Base-by-base conservation (phyloP, 2,329 filamentous ascomycete species). In the Aspergillus fijiensis region DNA sequence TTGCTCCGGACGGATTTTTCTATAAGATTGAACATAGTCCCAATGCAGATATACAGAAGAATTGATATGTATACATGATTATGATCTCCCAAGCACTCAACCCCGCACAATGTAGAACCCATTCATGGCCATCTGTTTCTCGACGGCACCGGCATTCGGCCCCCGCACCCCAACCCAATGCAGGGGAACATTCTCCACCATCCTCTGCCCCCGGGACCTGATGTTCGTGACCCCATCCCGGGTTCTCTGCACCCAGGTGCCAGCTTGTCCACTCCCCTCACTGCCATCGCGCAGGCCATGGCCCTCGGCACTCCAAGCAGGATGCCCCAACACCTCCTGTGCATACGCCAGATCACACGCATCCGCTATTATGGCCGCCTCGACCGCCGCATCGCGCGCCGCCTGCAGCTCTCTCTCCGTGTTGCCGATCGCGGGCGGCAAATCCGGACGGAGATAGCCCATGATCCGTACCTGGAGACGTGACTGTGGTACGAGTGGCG, bases 101-200 rank as follows among this genome's bases (percentile, higher is more conserved):
- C 49, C 52, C 16, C 72, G 60, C 19, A 71, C 67, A 48, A 79
- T 72, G 64, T 72, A 79, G 63, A 76, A 79, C 1, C 77, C 77
- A 63, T 73, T 74, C 6, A 70, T 64, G 6, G 64, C 64, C 11
- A 75, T 49, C 33, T 71, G 63, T 50, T 76, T 77, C 64, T 89
- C 85, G 63, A 79, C 79, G 68, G 80, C 69, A 29, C 76, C 67
- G 42, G 74, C 71, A 19, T 66, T 64, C 5, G 64, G 61, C 12
- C 81, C 84, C 55, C 87, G 79, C 49, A 90, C 79, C 0, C 87
- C 87, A 3, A 82, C 77, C 66, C 77, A 77, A 69, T 89, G 85
- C 50, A 87, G 66, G 2, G 87, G 87, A 3, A 89, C 76, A 57
- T 79, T 78, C 61, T 88, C 86, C 6, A 88, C 77, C 45, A 80